phyloP scores from a whole-genome alignment of 2,329 filamentous ascomycete genomes.

The Penicillium sp. region DNA sequence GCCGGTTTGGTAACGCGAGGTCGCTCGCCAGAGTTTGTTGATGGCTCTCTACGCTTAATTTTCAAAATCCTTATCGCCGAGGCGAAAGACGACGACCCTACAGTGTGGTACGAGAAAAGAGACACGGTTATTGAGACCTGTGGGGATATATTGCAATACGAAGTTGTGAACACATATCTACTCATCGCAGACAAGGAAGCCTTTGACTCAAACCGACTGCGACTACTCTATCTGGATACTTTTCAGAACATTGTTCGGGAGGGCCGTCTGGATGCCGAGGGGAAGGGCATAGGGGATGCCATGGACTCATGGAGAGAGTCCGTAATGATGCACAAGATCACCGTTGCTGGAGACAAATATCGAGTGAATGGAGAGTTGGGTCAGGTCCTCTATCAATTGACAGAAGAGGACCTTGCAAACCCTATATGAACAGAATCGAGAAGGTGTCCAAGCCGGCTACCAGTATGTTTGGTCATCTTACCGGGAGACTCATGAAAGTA shows the following conservation, averaged over 20 bases:
- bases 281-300: neutral
- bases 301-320: neutral
- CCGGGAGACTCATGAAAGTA: too few relatives aligned
- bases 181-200: constrained; percentile 20
- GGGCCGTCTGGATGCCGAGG: neutral
- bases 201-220: neutral
- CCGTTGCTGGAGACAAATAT: neutral
- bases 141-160: neutral
- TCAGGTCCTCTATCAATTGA: constrained; percentile 5
- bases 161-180: neutral
- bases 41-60: neutral
- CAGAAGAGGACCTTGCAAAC: constrained; percentile 3
- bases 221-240: constrained; percentile 6
- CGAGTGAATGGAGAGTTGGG: constrained; percentile 4
- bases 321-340: constrained; percentile 1
- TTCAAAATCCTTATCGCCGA: neutral
- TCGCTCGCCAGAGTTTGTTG: neutral
- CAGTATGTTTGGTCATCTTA: too few relatives aligned
- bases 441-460: neutral
- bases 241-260: constrained; percentile 7
- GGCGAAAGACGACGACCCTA: neutral
- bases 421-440: neutral
- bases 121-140: neutral
- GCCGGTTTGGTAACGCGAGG: neutral
- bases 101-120: constrained; percentile 1